Evolutionary conservation across 2,329 filamentous ascomycete genomes (phyloP), one percentile per base, ranked within the genome.

Genomic region (Monilinia fructigena): DNA sequence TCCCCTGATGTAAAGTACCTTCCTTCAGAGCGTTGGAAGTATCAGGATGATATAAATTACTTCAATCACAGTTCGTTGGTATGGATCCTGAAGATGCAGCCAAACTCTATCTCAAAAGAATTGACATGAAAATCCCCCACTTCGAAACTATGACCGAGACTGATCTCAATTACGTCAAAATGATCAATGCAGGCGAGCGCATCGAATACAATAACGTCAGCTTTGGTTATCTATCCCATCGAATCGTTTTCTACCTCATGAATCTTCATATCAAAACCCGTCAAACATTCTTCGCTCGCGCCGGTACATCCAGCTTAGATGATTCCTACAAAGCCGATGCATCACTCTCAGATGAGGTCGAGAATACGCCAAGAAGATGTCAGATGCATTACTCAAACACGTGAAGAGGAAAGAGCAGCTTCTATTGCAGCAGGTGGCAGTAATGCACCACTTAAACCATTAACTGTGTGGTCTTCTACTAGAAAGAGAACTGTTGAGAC

Each of bases 191-290:
- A 10, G 95, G 95, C 55, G 88, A 94, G 75, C 88, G 92, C 72
- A 90, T 99, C 75, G 90, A 94, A 73, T 94, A 98, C 79, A 99
- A 99, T 80, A 97, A 98, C 72, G 91, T 95, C 76, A 93, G 90
- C 75, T 98, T 99, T 78, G 94, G 93, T 73, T 99, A 99, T 76
- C 85, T 99, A 42, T 96, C 93, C 0, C 93, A 99, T 77, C 88
- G 95, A 68, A 99, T 99, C 71, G 94, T 99, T 65, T 99, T 99
- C 79, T 99, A 98, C 78, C 86, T 99, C 56, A 91, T 97, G 75
- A 99, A 99, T 75, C 83, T 98, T 31, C 95, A 99, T 78, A 97
- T 97, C 82, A 98, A 99, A 78, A 90, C 90, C 59, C 87, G 94
- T 66, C 92, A 92, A 69, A 98, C 93, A 8, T 98, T 96, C 78